Evolutionary conservation across 2,329 filamentous ascomycete species (phyloP), one percentile per base, ranked within the genome.

Genomic region (Aspergillus sojae): DNA sequence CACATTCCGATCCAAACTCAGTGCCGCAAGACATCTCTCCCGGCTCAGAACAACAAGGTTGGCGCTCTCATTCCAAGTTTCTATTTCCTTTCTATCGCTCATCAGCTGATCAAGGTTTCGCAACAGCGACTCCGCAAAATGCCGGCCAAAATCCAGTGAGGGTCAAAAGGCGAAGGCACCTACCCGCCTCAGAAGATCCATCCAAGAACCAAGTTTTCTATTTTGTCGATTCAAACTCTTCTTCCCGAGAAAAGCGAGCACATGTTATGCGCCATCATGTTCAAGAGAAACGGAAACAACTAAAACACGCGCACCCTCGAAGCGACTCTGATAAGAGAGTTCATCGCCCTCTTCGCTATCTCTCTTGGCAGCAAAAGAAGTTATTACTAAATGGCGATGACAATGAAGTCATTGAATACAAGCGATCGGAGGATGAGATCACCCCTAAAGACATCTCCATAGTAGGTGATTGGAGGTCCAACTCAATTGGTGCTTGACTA

Each of bases 251-350:
- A 60, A 80, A 80, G 59, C 77, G 78, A 34, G 77, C 78, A 7
- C 78, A 80, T 73, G 78, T 80, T 23, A 80, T 80, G 78, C 77
- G 77, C 41, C 77, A 80, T 60, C 78, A 80, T 70, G 77, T 80
- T n/a, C 76, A 79, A 57, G 72, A 79, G 64, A 80, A 79, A 66
- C 70, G 71, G 46, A 76, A 70, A 62, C 75, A 75, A 60, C 74
- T 68, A 53, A 75, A 73, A 64, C 60, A 69, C 56, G 69, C 72
- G 2, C 70, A 70, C 57, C 61, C 65, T n/a, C 61, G 62, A 26
- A 65, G 34, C 36, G 62, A 67, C 26, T 55, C 57, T 12, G 67
- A 69, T 30, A 66, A 61, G 30, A 68, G 61, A 32, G 41, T 53
- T 53, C 65, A 58, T 19, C 69, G 65, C 5, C 41, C 63, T 21